Evolutionary conservation across 176 grass and related monocot genomes (phyloP), one percentile per base, ranked within the genome.

Genomic region (Oryza glumipatula): DNA sequence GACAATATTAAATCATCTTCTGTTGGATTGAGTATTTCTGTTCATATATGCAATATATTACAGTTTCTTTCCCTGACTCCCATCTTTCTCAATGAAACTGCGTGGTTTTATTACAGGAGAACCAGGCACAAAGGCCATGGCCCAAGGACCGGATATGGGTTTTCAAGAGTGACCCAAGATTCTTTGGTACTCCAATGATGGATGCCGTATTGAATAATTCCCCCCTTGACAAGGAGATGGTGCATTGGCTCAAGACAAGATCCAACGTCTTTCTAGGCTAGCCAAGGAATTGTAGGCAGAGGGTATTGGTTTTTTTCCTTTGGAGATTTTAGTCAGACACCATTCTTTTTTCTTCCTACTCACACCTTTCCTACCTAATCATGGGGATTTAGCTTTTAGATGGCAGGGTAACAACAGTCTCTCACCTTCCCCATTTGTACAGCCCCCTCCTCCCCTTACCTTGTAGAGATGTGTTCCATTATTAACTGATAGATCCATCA

Each of bases 101-200:
- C 76, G 45, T 88, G 46, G n/a, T 54, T 89, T 89, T 36, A 78
- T 90, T 49, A 81, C 91, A 99, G 96, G 96, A 99, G 80, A 99
- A 99, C 39, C 93, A 99, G 80, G 88, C 96, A 19, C 96, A 99
- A 58, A 87, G 96, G 61, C 96, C 96, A 68, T 99, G 96, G 96
- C 96, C 93, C 2, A 96, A 99, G 86, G 96, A 99, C 70, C 82
- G 77, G 77, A 99, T 99, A 87, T 99, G 96, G 96, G 83, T 88
- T 67, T 99, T 99, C 86, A 88, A 92, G 86, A 95, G 80, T 38
- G 85, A 88, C 56, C 93, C 91, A 9, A 99, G 88, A 92, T 96
- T 91, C 85, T 99, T 96, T 90, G 96, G 96, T 66, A 96, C 91
- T 91, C 96, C 96, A 16, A 99, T 96, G 96, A 86, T 96, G 89